Evolutionary conservation across 2,329 filamentous ascomycete genomes (phyloP).

Genomic region (Polytolypa hystricis): DNA sequence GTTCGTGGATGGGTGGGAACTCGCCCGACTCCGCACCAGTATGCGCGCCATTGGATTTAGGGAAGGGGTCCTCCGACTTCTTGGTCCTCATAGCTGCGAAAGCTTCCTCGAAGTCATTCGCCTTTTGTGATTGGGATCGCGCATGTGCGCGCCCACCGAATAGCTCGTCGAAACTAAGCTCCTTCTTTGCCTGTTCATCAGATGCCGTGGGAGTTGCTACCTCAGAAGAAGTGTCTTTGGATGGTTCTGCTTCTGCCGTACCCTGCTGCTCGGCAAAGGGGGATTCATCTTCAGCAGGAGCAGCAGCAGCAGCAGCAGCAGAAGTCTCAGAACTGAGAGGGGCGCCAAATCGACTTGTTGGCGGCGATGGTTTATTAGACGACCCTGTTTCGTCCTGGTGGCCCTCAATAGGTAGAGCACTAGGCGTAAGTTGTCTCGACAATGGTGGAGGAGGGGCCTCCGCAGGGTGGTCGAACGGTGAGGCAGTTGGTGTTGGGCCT

Average conservation of each 20-base stretch:
- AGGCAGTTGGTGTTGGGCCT: slow-evolving; percentile 52
- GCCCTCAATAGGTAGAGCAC: slow-evolving; percentile 59
- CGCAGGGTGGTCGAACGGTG: slow-evolving; percentile 40
- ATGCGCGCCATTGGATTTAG: slow-evolving; percentile 19
- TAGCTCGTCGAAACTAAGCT: slow-evolving; percentile 35
- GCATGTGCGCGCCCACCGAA: slow-evolving; percentile 34
- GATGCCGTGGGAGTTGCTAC: slow-evolving; percentile 1
- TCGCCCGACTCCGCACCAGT: slow-evolving; percentile 44
- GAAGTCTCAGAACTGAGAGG: slow-evolving; percentile 34
- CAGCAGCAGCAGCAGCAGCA: neutral
- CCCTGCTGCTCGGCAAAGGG: slow-evolving; percentile 11
- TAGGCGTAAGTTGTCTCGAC: slow-evolving; percentile 67
- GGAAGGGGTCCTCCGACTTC: slow-evolving; percentile 26
- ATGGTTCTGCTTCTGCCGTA: neutral
- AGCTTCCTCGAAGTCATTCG: slow-evolving; percentile 37
- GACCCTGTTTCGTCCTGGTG: slow-evolving; percentile 52
- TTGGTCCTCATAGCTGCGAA: slow-evolving; percentile 36
- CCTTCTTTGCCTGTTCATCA: slow-evolving; percentile 20
- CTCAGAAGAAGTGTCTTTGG: neutral
- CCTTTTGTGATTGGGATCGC: slow-evolving; percentile 35
- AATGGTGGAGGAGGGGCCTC: slow-evolving; percentile 51
- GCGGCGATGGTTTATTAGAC: slow-evolving; percentile 66
- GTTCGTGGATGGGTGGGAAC: slow-evolving; percentile 86
- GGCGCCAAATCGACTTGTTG: slow-evolving; percentile 52
- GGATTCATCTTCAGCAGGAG: slow-evolving; percentile 5